Evolutionary conservation across 306 rosid genomes (phyloP).

Genomic region (Dryas drummondii): DNA sequence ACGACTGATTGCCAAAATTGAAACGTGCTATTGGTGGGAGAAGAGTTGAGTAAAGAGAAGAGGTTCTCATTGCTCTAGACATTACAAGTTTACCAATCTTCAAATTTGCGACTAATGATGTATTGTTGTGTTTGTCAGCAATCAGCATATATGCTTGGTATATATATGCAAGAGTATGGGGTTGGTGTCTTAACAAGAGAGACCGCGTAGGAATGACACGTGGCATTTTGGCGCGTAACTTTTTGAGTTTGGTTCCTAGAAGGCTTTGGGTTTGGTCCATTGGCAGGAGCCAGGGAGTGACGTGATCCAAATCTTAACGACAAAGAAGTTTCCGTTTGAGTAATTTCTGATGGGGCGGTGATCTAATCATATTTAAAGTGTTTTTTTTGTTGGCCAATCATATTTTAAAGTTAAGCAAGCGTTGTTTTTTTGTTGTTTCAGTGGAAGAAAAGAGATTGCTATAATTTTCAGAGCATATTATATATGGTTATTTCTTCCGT

Average conservation of each 20-base stretch:
- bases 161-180: background rate
- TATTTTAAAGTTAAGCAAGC: no score
- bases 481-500: no score
- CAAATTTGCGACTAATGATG: background rate
- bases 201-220: constrained; percentile 15
- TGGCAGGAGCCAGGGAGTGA: background rate
- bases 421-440: background rate
- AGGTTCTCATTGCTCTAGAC: constrained; percentile 22
- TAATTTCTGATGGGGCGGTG: background rate
- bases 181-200: background rate
- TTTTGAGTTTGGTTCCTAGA: background rate
- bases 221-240: background rate
- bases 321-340: background rate
- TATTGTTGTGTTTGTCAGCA: background rate
- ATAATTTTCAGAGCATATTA: no score
- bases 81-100: background rate
- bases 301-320: background rate
- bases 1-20: background rate
- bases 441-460: no score
- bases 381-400: background rate
- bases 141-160: background rate
- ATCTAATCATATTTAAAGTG: background rate
- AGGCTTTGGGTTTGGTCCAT: background rate
- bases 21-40: constrained; percentile 8
- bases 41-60: constrained; percentile 27